Percentiles rank a stretch among this genome's conserved stretches.
Conservation (phyloP, 768 basidiomycete species). For the Lanmaoa rubissima region DNA sequence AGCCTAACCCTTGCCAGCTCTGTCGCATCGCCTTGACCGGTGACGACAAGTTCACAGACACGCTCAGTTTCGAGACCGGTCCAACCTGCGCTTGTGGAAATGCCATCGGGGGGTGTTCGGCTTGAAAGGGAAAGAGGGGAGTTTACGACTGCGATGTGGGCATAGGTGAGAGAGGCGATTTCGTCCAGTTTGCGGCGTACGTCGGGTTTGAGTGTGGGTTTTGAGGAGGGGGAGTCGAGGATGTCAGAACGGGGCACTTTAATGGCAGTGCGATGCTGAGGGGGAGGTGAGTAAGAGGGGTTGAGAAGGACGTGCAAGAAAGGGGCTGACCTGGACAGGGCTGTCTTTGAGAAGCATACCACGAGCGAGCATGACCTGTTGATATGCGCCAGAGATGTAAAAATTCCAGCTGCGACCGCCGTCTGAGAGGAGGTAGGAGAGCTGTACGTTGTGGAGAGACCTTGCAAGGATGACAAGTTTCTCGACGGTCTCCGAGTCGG, state of each 20-base stretch:
- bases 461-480: slow-evolving; percentile 80
- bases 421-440: slow-evolving; percentile 74
- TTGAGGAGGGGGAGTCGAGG: slow-evolving; percentile 77
- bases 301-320: neutral
- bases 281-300: slow-evolving; percentile 17
- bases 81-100: slow-evolving; percentile 76
- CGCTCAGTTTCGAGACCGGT: slow-evolving; percentile 92
- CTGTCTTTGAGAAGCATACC: slow-evolving; percentile 88
- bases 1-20: slow-evolving; percentile 88
- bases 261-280: slow-evolving; percentile 79
- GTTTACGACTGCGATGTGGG: slow-evolving; percentile 93
- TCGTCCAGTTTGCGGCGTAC: slow-evolving; percentile 88
- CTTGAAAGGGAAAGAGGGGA: slow-evolving; percentile 72
- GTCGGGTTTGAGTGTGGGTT: slow-evolving; percentile 77
- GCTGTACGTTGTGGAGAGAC: slow-evolving; percentile 78
- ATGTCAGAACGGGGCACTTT: slow-evolving; percentile 92
- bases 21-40: slow-evolving; percentile 84
- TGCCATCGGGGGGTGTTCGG: slow-evolving; percentile 73
- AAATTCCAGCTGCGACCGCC: slow-evolving; percentile 79
- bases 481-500: slow-evolving; percentile 72
- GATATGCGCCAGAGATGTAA: slow-evolving; percentile 86
- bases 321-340: slow-evolving; percentile 67
- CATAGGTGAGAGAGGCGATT: slow-evolving; percentile 88
- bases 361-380: slow-evolving; percentile 87
- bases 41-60: slow-evolving; percentile 89